phyloP scores from a whole-genome alignment of 169 alveolate genomes.

The Plasmodium reichenowi region DNA sequence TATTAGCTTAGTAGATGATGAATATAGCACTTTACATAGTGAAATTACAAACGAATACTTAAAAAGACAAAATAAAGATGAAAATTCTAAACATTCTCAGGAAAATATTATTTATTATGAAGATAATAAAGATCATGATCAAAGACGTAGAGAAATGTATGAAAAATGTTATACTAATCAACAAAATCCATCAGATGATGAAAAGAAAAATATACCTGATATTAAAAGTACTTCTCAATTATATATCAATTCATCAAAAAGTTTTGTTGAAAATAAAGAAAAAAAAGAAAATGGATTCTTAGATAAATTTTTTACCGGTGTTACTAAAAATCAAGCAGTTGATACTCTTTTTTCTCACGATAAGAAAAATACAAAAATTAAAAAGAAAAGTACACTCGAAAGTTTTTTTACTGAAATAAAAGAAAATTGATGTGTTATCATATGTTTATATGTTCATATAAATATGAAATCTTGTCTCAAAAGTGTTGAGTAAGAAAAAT shows the following conservation, averaged over 20 bases:
- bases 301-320: constrained; percentile 74
- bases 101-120: constrained; percentile 41
- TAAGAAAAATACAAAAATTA: constrained; percentile 66
- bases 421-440: constrained; percentile 20
- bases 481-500: too few relatives aligned
- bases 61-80: constrained; percentile 74
- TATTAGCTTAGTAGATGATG: constrained; percentile 69
- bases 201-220: constrained; percentile 14
- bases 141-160: constrained; percentile 63
- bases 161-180: constrained; percentile 22
- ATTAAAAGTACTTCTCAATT: constrained; percentile 11
- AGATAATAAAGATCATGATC: constrained; percentile 52
- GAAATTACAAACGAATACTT: constrained; percentile 76
- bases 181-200: constrained; percentile 40
- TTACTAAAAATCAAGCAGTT: constrained; percentile 64
- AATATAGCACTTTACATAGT: constrained; percentile 72
- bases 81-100: constrained; percentile 46
- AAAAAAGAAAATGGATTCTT: constrained; percentile 60
- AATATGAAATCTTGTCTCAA: too few relatives aligned
- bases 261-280: constrained; percentile 24
- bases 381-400: constrained; percentile 58
- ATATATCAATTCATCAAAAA: constrained; percentile 1
- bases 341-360: constrained; percentile 69
- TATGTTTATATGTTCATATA: neutral
- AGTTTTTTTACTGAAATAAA: constrained; percentile 62